Evolutionary conservation across 352 stramenopile species (phyloP).

Genomic region (Phytophthora capsici): DNA sequence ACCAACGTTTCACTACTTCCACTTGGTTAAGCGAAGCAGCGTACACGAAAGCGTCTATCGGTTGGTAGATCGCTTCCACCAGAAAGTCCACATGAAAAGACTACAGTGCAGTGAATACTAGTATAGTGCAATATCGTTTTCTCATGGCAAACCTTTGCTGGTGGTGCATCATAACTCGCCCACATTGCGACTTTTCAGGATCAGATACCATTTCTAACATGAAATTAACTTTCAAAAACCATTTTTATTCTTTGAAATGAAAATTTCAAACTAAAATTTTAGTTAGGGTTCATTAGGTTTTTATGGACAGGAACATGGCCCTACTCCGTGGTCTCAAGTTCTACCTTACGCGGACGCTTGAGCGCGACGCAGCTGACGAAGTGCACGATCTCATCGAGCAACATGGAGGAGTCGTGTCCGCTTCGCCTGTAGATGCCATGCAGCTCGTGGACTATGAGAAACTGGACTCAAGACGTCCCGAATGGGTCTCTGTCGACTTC

Average conservation of each 20-base stretch:
- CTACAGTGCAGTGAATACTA: constrained; percentile 17
- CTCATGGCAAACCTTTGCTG: constrained; percentile 3
- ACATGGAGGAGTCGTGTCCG: constrained; percentile 44
- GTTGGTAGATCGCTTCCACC: constrained; percentile 37
- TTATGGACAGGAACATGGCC: neutral
- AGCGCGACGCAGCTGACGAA: constrained; percentile 21
- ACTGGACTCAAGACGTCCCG: constrained; percentile 26
- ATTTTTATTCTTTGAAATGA: too few relatives aligned
- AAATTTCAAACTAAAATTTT: too few relatives aligned
- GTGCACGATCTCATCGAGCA: constrained; percentile 35
- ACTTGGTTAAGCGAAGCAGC: constrained; percentile 73
- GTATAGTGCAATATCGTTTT: neutral
- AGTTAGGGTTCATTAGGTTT: neutral
- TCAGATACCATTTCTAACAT: too few relatives aligned
- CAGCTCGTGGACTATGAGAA: constrained; percentile 51
- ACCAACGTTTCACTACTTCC: constrained; percentile 65
- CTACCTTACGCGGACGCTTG: constrained; percentile 42
- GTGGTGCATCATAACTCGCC: constrained; percentile 4
- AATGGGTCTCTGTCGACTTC: constrained; percentile 57
- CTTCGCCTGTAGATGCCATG: constrained; percentile 12
- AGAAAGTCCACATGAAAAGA: constrained; percentile 50
- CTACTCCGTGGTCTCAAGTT: constrained; percentile 48
- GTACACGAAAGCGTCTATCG: constrained; percentile 67
- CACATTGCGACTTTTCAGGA: constrained; percentile 18
- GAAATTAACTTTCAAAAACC: too few relatives aligned